Evolutionary conservation across 176 grass and related monocot species (phyloP).

Genomic region (Musa itinerans): DNA sequence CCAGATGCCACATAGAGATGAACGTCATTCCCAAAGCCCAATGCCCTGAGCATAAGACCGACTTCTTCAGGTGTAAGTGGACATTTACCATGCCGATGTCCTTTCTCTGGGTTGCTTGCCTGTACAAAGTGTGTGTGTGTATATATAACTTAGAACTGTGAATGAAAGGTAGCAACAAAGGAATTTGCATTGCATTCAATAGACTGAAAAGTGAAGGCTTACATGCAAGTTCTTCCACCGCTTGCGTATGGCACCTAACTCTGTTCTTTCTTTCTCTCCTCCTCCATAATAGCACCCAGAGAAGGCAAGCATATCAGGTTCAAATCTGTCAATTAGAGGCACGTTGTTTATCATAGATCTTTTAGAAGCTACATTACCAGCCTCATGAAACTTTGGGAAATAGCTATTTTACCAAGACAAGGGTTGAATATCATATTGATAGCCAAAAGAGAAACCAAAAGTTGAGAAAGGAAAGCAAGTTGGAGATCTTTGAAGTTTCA

Average conservation of each 20-base stretch:
- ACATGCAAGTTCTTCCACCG: slow-evolving; percentile 87
- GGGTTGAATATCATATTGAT: no score
- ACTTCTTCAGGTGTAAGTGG: slow-evolving; percentile 87
- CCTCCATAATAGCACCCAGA: slow-evolving; percentile 95
- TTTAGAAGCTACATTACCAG: not conserved
- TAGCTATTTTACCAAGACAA: not conserved
- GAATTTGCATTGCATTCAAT: not conserved
- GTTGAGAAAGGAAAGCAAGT: no score
- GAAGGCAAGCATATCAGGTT: slow-evolving; percentile 98
- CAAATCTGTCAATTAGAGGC: slow-evolving; percentile 53
- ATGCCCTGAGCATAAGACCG: slow-evolving; percentile 71
- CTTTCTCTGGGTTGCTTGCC: slow-evolving; percentile 74
- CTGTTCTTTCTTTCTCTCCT: slow-evolving; percentile 79
- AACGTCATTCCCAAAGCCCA: slow-evolving; percentile 73
- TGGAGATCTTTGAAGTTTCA: no score
- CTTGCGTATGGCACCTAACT: slow-evolving; percentile 71
- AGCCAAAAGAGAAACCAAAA: no score
- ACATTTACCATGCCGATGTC: slow-evolving; percentile 76
- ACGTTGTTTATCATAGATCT: not conserved
- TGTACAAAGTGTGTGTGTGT: slow-evolving; percentile 21
- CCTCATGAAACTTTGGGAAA: not conserved
- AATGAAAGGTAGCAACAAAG: slow-evolving; percentile 1
- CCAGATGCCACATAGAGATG: slow-evolving; percentile 91
- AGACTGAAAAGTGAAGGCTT: slow-evolving; percentile 16
- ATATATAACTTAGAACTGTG: slow-evolving; percentile 3